Evolutionary conservation across 345 rosid genomes (phyloP), one percentile per base, ranked within the genome.

Genomic region (Boechera divaricarpa): DNA sequence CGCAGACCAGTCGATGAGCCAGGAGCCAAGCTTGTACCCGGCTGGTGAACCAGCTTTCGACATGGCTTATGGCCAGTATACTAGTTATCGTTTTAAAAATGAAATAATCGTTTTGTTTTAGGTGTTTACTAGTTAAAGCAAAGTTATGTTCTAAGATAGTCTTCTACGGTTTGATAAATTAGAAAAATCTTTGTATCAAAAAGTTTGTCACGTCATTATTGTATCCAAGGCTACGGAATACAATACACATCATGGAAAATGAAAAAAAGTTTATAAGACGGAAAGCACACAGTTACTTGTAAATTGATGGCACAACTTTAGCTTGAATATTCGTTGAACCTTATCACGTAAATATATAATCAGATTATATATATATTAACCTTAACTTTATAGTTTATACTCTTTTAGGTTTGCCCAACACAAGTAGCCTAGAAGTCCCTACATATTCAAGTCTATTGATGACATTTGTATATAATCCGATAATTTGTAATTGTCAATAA

Each of bases 211-310:
- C 7, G 33, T 49, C 45, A 35, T 16, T 11, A 67, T 33, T 63
- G 21, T 47, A 26, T 41, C 21, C 12, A 67, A 67, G 45, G 44
- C 63, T 32, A 66, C 16, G 32, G 44, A 11, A 6, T 9, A 31
- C 39, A 16, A 32, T 52, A 48, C 26, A 59, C 28, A 5, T 33
- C 47, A 49, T 67, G 70, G 57, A 42, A 66, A 47, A 45, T 28
- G 69, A 28, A 65, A 29, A 64, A 65, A 65, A 18, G n/a, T 65
- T 47, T n/a, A 31, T 11, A 18, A 21, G 45, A 67, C 71, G 71
- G 71, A 67, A 67, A 67, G 59, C 59, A 35, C n/a, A 61, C 15
- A n/a, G 28, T 59, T 48, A 47, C 41, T 65, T 66, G 29, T 36
- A 26, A 41, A 26, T 13, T 6, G 28, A 62, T 24, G 51, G 33